Base-by-base conservation (phyloP, 192 early-diverging fungal species). In the Podila epigama region DNA sequence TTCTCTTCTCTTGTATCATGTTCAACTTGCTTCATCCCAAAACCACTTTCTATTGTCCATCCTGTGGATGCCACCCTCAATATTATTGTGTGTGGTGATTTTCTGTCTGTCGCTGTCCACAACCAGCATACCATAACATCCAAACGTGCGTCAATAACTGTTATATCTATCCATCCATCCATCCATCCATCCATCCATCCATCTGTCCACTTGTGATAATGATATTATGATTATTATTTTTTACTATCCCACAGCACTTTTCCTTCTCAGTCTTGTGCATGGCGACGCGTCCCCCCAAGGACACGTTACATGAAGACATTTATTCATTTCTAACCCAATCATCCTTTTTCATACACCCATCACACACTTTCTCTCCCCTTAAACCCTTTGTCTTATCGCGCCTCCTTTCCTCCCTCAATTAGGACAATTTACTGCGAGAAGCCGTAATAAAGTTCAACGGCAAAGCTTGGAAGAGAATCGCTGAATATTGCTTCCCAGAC, bases 381-480 rank as follows among this genome's bases (percentile, higher is more conserved):
- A 48, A 18, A 15, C 44, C n/a, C n/a, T 42, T 4, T 33, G 13
- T 5, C 42, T 15, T 35, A 32, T 8, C 53, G 25, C 28, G n/a
- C 29, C 22, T 28, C 35, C 65, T 16, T 48, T 27, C 8, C 4
- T 25, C 36, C 3, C 7, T 13, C 12, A 31, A 25, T 52, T 44
- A 77, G 73, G 73, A 77, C 34, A 60, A 25, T 9, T 44, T 68
- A 31, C 73, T 77, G 42, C 65, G 73, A 18, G 73, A 77, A 58
- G 73, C 73, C 16, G 65, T 68, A 22, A 60, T 68, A 52, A 77
- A 77, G 57, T 77, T 77, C 61, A 77, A 77, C 73, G 73, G 73
- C 42, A 77, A 77, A 58, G 66, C 73, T 37, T 77, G 73, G 73
- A 77, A 77, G 48, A 55, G 73, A 57, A 77, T 77, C 37, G 73